phyloP scores from a whole-genome alignment of 2,329 filamentous ascomycete genomes.

The Chaetomium sp. region DNA sequence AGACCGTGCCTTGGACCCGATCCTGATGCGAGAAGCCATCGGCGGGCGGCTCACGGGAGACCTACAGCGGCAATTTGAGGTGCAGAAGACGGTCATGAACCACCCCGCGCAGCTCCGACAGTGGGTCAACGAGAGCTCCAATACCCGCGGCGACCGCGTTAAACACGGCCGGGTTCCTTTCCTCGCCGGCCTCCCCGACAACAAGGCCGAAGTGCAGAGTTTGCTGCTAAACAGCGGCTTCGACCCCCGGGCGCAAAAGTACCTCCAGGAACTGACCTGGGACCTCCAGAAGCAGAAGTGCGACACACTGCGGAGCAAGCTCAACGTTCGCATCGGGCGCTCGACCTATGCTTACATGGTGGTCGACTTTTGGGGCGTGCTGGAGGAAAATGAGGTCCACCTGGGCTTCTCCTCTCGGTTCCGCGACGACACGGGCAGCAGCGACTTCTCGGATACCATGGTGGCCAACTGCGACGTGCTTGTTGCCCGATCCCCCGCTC shows the following conservation, averaged over 20 bases:
- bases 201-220: slow-evolving; percentile 45
- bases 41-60: slow-evolving; percentile 42
- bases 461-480: slow-evolving; percentile 56
- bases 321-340: slow-evolving; percentile 54
- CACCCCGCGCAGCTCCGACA: slow-evolving; percentile 44
- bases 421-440: slow-evolving; percentile 36
- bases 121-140: slow-evolving; percentile 44
- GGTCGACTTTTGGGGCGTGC: slow-evolving; percentile 55
- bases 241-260: slow-evolving; percentile 39
- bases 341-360: slow-evolving; percentile 62
- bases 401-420: slow-evolving; percentile 64
- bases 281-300: slow-evolving; percentile 46
- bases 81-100: slow-evolving; percentile 45
- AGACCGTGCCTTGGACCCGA: slow-evolving; percentile 45
- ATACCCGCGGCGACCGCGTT: slow-evolving; percentile 32
- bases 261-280: slow-evolving; percentile 43
- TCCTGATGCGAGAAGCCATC: slow-evolving; percentile 42
- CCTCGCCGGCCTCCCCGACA: slow-evolving; percentile 44
- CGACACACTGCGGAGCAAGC: slow-evolving; percentile 44
- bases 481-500: slow-evolving; percentile 62
- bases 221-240: slow-evolving; percentile 58
- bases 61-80: slow-evolving; percentile 46
- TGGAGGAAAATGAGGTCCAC: slow-evolving; percentile 62
- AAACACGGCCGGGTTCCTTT: slow-evolving; percentile 36
- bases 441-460: slow-evolving; percentile 46